Evolutionary conservation across 345 rosid species (phyloP), one percentile per base, ranked within the genome.

Genomic region (Eucalyptus sp.): DNA sequence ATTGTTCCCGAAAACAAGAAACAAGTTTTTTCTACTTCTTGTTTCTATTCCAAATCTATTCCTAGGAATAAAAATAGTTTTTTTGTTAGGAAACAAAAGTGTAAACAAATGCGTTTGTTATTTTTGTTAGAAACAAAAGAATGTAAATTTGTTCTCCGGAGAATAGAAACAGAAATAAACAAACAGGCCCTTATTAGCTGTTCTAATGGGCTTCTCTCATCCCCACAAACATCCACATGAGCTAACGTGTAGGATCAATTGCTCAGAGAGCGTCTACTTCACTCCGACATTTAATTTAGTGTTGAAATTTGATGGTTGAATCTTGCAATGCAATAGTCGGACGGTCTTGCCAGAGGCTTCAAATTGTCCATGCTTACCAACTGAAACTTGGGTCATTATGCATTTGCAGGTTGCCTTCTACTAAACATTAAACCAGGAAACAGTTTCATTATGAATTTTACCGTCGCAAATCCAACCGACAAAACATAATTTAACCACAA

Each of bases 391-490:
- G 51, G 44, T 62, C 48, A 88, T 64, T 88, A 22, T 89, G 88
- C 48, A 87, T 89, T 91, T 90, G 86, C 95, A 93, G 96, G 95
- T 95, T 91, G 96, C 96, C 76, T 96, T 93, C 91, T 96, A 95
- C 92, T 92, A 95, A 91, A 90, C 95, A 58, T 92, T 96, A 46
- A 96, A 93, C 89, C 88, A 92, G 37, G 7, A 62, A 76, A 81
- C 50, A 43, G 5, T n/a, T n/a, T 64, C 76, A 14, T 14, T 44
- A 24, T 84, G 20, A 43, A 50, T 12, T 50, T 43, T 44, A 37
- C 6, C 3, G 33, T 84, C 18, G 6, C 31, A 44, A 84, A 84
- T 84, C 51, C 51, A 84, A 46, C 86, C 27, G 6, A 25, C 10
- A 84, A 9, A n/a, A 48, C 54, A 44, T 50, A 84, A 43, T 48